phyloP scores from a whole-genome alignment of 225 moss, liverwort and hornwort genomes.

The Marchantia polymorpha region DNA sequence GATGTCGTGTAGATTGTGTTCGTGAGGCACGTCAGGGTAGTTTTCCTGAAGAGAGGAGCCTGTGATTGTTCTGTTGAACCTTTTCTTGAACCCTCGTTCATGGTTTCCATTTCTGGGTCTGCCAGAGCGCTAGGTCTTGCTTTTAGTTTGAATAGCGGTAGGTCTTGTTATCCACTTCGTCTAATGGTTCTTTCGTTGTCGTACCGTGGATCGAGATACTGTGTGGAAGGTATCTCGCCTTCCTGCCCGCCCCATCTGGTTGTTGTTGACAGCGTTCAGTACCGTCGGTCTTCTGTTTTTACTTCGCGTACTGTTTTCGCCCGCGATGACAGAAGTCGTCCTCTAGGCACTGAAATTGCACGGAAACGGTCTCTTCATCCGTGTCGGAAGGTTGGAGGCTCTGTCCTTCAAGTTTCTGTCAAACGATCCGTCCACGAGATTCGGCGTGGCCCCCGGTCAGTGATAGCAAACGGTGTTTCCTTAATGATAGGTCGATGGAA shows the following conservation, averaged over 20 bases:
- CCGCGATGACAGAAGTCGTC: background rate
- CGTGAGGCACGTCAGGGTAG: background rate
- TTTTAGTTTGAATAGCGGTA: background rate
- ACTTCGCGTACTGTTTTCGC: background rate
- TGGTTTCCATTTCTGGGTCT: background rate
- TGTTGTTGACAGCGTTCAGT: background rate
- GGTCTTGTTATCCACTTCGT: background rate
- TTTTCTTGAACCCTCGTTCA: background rate
- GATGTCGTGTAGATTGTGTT: background rate
- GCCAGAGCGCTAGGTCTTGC: background rate
- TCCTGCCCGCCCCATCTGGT: background rate
- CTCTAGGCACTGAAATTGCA: background rate
- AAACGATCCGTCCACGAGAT: background rate
- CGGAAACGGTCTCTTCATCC: background rate
- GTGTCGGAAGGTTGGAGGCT: background rate
- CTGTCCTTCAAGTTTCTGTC: background rate
- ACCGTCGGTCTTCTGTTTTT: background rate
- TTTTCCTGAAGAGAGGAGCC: background rate
- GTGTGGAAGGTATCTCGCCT: background rate
- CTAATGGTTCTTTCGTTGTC: background rate
- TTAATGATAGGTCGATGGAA: too few relatives aligned
- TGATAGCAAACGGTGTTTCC: too few relatives aligned
- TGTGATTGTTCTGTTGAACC: background rate
- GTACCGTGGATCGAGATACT: background rate
- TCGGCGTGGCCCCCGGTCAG: too few relatives aligned